Evolutionary conservation across 1,139 yeast species (phyloP).

Genomic region (Hyphopichia pseudoburtonii): DNA sequence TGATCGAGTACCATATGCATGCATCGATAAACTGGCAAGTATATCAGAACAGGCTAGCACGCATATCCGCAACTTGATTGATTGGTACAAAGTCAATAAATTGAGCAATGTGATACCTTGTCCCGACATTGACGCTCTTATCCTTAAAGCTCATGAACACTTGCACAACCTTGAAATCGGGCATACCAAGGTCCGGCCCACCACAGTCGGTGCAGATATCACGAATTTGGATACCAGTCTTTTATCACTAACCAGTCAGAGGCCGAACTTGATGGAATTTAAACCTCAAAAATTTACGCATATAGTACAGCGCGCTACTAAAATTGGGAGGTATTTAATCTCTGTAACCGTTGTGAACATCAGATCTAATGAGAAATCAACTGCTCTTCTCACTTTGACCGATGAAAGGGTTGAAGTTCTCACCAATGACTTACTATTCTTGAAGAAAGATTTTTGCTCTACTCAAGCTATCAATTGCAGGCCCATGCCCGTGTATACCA

Average conservation of each 20-base stretch:
- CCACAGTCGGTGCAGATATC: not conserved
- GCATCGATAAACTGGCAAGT: too few relatives aligned
- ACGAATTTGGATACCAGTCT: not conserved
- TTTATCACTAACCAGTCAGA: not conserved
- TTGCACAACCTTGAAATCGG: too few relatives aligned
- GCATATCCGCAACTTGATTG: constrained; percentile 10
- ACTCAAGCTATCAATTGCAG: not conserved
- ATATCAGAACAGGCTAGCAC: too few relatives aligned
- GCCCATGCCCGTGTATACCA: not conserved
- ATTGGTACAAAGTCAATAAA: constrained; percentile 22
- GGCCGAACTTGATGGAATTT: not conserved
- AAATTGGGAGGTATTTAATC: constrained; percentile 22
- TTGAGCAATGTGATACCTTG: constrained; percentile 14
- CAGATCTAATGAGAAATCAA: constrained; percentile 1
- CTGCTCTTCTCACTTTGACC: not conserved
- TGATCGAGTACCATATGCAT: too few relatives aligned
- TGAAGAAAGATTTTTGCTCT: not conserved
- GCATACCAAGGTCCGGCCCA: too few relatives aligned
- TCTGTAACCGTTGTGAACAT: constrained; percentile 13
- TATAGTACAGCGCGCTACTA: constrained; percentile 8
- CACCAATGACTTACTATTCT: not conserved
- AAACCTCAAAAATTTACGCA: constrained; percentile 16
- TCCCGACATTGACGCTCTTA: not conserved
- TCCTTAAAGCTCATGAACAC: not conserved
- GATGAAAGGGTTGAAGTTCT: not conserved